Evolutionary conservation across 768 basidiomycete genomes (phyloP).

Genomic region (Trametopsis cervina): DNA sequence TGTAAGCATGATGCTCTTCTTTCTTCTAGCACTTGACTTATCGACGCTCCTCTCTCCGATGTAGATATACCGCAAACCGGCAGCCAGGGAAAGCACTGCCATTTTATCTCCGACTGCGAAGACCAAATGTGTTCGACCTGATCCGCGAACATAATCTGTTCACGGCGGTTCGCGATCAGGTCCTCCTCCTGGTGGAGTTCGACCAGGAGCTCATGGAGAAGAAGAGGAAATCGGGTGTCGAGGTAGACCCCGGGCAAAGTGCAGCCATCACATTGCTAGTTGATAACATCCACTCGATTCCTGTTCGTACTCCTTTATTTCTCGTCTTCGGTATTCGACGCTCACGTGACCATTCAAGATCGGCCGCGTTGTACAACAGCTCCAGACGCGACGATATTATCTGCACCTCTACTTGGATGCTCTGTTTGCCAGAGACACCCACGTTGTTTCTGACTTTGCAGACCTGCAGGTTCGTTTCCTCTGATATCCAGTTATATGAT

Average conservation of each 20-base stretch:
- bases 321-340: neutral
- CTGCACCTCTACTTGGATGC: conserved; percentile 93
- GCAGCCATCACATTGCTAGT: conserved; percentile 84
- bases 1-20: conserved; percentile 63
- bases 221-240: conserved; percentile 34
- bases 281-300: conserved; percentile 93
- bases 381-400: conserved; percentile 68
- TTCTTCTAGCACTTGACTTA: neutral
- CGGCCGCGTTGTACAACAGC: conserved; percentile 80
- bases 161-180: conserved; percentile 92
- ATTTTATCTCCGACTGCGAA: conserved; percentile 79
- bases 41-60: neutral
- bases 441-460: conserved; percentile 72
- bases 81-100: conserved; percentile 94
- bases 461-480: conserved; percentile 62
- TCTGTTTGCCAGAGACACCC: conserved; percentile 80
- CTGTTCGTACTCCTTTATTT: conserved; percentile 43
- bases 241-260: conserved; percentile 42
- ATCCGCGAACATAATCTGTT: conserved; percentile 92
- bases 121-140: conserved; percentile 88
- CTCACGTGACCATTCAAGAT: too few species aligned
- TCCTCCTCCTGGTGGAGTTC: conserved; percentile 87
- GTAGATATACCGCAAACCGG: conserved; percentile 76
- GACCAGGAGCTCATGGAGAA: conserved; percentile 79
- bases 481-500: neutral